Evolutionary conservation across 164 flowering plant species (phyloP).

Genomic region (Tetrastigma voinierianum): DNA sequence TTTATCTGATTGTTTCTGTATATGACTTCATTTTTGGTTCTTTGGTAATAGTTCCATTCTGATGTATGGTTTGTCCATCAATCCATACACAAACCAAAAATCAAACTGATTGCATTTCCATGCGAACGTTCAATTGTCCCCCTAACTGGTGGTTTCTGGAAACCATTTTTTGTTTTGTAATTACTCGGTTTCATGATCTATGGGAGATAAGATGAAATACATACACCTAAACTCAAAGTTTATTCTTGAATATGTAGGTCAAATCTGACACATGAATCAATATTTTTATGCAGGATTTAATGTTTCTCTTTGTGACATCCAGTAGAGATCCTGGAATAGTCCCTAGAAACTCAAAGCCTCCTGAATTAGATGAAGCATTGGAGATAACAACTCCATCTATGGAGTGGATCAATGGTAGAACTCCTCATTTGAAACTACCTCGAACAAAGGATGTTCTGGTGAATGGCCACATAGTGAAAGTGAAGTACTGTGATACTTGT

Average conservation of each 20-base stretch:
- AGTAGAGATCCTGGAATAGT: conserved; percentile 94
- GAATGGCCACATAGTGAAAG: conserved; percentile 70
- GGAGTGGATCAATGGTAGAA: conserved; percentile 73
- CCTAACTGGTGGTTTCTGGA: not conserved
- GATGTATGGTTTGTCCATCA: too few species aligned
- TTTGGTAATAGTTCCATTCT: too few species aligned
- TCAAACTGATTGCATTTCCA: not conserved
- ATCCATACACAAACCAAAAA: not conserved
- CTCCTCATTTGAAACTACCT: conserved; percentile 61
- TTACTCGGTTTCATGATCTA: not conserved
- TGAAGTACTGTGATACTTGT: conserved; percentile 91
- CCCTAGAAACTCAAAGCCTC: conserved; percentile 69
- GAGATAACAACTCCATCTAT: conserved; percentile 61
- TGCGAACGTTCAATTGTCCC: not conserved
- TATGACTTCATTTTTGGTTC: too few species aligned
- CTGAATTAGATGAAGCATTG: conserved; percentile 60
- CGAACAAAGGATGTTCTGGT: conserved; percentile 67
- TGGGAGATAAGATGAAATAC: not conserved
- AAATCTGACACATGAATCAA: not conserved
- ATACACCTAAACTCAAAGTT: not conserved
- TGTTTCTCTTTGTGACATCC: conserved; percentile 76
- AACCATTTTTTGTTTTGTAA: conserved; percentile 1
- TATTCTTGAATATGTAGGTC: not conserved
- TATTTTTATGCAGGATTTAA: conserved; percentile 61
- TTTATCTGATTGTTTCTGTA: too few species aligned